A percentile compares a stretch with the other conserved stretches of the same genome.
Evolutionary conservation across 441 rosid species (phyloP).

Genomic region (Corymbia calophylla): DNA sequence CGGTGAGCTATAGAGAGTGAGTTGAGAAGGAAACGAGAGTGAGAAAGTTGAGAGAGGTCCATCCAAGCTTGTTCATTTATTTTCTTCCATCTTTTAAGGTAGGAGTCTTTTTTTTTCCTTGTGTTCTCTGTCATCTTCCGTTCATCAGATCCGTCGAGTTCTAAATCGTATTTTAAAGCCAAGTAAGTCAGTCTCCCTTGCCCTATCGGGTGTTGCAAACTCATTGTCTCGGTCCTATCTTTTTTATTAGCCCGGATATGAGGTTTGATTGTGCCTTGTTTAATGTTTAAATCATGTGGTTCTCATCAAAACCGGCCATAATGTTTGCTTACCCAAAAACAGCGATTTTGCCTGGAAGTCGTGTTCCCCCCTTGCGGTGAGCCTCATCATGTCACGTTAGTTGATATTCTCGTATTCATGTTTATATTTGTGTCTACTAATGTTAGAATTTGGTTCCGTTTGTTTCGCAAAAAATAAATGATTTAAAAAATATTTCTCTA

Average conservation of each 20-base stretch:
- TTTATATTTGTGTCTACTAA: not conserved
- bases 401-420: not conserved
- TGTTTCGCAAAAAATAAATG: not conserved
- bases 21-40: too few relatives aligned
- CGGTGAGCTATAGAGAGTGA: too few relatives aligned
- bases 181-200: not conserved
- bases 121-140: too few relatives aligned
- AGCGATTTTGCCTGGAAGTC: not conserved
- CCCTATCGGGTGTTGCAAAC: not conserved
- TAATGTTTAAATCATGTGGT: not conserved
- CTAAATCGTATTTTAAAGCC: not conserved
- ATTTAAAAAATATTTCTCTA: too few relatives aligned
- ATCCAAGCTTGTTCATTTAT: not conserved
- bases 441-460: not conserved
- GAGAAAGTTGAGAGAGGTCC: too few relatives aligned
- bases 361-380: fast-evolving
- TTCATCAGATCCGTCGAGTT: too few relatives aligned
- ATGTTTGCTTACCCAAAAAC: not conserved
- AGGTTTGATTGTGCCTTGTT: not conserved
- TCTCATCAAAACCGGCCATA: not conserved
- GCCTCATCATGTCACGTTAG: not conserved
- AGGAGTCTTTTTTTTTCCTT: too few relatives aligned
- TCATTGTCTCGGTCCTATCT: not conserved
- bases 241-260: not conserved
- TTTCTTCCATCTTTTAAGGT: too few relatives aligned